Evolutionary conservation across 2,329 filamentous ascomycete genomes (phyloP), one percentile per base, ranked within the genome.

Genomic region (Sclerotinia nivalis): DNA sequence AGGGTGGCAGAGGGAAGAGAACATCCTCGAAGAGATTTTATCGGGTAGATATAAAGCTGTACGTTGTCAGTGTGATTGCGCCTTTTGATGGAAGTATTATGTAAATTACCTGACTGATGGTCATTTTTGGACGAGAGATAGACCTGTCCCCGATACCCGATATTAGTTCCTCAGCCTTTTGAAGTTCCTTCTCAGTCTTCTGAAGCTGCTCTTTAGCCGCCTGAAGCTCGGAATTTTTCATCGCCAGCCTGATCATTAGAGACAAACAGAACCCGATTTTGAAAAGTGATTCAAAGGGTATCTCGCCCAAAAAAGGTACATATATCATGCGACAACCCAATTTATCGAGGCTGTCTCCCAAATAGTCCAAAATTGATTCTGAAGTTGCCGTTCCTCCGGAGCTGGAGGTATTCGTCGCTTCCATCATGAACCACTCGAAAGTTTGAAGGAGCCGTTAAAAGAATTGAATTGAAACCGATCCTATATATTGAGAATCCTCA

Each of bases 1-100:
- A 92, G 79, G n/a, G 80, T 79, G 4, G 88, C 84, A 0, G 80
- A 79, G 6, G 82, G 71, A 45, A 93, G 80, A 25, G 83, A 79
- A 68, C 90, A 85, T 65, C 86, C 87, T 49, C 88, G 86, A n/a
- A 93, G 84, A 10, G 85, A 89, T 78, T 93, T 93, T 80, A 93
- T 89, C 55, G 91, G 90, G 78, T 93, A 92, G 61, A 91, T 84
- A 79, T 89, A 91, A 49, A 93, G 83, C 86, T 89, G 72, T 59
- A 13, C 34, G 4, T 20, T 9, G 13, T 69, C n/a, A 54, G 52
- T n/a, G 37, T 2, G 28, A 28, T 25, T 31, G 31, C 7, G 1
- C 15, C 7, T 20, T 40, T 40, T 5, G 8, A 12, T 13, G 47
- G 9, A 25, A 7, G n/a, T 5, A 10, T 13, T 9, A 8, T 25